Base-by-base conservation (phyloP, 2,329 filamentous ascomycete species). In the Neoscytalidium dimidiatum region DNA sequence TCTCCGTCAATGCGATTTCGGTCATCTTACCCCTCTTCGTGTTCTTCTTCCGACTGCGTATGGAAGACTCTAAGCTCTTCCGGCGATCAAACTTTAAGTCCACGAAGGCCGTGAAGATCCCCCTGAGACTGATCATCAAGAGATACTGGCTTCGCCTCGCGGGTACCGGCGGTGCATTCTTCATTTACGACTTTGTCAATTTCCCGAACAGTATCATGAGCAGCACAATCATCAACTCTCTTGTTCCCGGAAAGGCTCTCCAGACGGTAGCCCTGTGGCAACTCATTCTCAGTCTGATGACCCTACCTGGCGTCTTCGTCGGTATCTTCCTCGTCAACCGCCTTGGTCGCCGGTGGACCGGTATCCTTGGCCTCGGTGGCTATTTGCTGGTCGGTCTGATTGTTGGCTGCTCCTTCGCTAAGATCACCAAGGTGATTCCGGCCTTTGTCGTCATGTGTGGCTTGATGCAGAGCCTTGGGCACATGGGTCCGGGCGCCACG, bases 401-500 rank as follows among this genome's bases (percentile, higher is more conserved):
- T 56, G 83, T 85, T 52, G 83, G 84, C 21, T 78, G 79, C 51
- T 73, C 81, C 1, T 85, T 83, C 67, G 71, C 82, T 41, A 72
- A 78, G 43, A 78, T 85, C 67, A 82, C 79, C 14, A 77, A 79
- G n/a, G 81, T 83, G 53, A 71, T 85, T 3, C 82, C 83, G 0
- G 77, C 83, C 4, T 85, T 85, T 68, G 78, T 85, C 11, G 76
- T 85, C 17, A 80, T 85, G 64, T 85, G 85, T 67, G 83, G 82
- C 0, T 71, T 85, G 3, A 81, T 85, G 77, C 81, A 83, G 67
- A 80, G 78, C 26, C 80, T 77, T 1, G 81, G 82, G 0, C 82
- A 84, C 64, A 71, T 85, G 62, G 83, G 83, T 0, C 83, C 83
- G 0, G 83, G 83, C 0, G 80, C 83, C 44, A 84, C 82, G 73